Percentiles rank a stretch among this genome's conserved stretches.
Evolutionary conservation across 108 stramenopile species (phyloP).

Genomic region (Cyclostephanos invisitatus): DNA sequence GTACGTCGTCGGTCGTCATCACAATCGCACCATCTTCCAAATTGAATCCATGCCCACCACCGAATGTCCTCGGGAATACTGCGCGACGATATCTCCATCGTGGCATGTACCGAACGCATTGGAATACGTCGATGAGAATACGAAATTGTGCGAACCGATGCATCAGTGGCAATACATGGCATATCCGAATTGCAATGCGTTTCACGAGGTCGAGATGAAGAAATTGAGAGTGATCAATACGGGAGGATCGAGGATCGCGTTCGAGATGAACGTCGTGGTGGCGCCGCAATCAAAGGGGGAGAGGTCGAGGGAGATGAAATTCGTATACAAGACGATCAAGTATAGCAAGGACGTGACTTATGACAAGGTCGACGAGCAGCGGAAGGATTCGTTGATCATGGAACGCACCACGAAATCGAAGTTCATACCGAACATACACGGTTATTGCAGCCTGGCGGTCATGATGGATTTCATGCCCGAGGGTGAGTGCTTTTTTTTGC

Average conservation of each 20-base stretch:
- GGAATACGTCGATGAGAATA: slow-evolving; percentile 23
- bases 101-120: slow-evolving; percentile 41
- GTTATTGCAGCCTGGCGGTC: slow-evolving; percentile 43
- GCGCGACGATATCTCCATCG: not conserved
- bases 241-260: slow-evolving; percentile 42
- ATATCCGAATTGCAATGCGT: slow-evolving; percentile 46
- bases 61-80: slow-evolving; percentile 1
- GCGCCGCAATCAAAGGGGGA: no score
- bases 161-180: slow-evolving; percentile 30
- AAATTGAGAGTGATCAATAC: slow-evolving; percentile 30
- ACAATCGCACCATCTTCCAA: not conserved
- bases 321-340: slow-evolving; percentile 43
- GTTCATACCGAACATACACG: slow-evolving; percentile 43
- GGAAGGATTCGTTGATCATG: slow-evolving; percentile 45
- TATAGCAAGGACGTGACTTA: slow-evolving; percentile 16
- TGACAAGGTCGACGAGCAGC: slow-evolving; percentile 28
- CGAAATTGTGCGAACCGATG: slow-evolving; percentile 35
- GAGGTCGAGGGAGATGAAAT: slow-evolving; percentile 16
- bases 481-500: no score
- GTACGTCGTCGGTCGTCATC: not conserved
- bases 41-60: slow-evolving; percentile 21
- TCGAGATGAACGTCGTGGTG: slow-evolving; percentile 23
- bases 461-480: slow-evolving; percentile 56
- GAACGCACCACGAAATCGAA: slow-evolving; percentile 24
- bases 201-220: slow-evolving; percentile 47